Evolutionary conservation across 768 basidiomycete genomes (phyloP), one percentile per base, ranked within the genome.

Genomic region (Lepiota venenata): DNA sequence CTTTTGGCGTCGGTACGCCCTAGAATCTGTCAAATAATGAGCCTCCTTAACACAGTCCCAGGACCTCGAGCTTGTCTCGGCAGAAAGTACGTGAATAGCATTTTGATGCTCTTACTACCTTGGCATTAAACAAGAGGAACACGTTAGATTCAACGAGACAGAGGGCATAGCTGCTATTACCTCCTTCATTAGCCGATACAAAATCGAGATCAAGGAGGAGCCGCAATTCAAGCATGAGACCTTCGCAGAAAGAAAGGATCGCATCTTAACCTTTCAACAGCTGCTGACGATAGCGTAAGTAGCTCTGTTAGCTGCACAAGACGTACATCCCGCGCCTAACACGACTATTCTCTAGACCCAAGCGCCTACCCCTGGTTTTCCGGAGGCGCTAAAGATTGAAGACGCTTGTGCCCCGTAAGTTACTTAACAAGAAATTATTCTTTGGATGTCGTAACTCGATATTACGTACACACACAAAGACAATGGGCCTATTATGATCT

Each of bases 161-260:
- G 78, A 80, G 62, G 76, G 68, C 16, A 69, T 80, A 40, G 79
- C 75, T 4, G 71, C 76, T 37, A 66, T 84, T 16, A 75, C 79
- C 15, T 69, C 77, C 65, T 59, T 84, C 29, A 61, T 82, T 14
- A 67, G 67, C 7, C 66, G 63, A 25, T 84, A 78, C 63, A 72
- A 69, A 54, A 71, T 83, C 48, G 71, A 74, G 38, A 60, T 81
- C 29, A 75, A 74, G 55, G 77, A 80, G 22, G 80, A 83, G 48
- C 74, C 75, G 9, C 67, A 76, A 52, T 81, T 76, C 60, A 68
- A 71, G 0, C 55, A 59, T 9, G 80, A 80, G 62, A 73, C 74
- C 1, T 75, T 79, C 52, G 77, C 75, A 59, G 64, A 77, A 61
- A 68, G 69, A 47, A 77, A 71, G 58, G 69, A 59, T 41, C 68